phyloP scores from a whole-genome alignment of 176 grass and related monocot species.

The Raddia distichophylla region DNA sequence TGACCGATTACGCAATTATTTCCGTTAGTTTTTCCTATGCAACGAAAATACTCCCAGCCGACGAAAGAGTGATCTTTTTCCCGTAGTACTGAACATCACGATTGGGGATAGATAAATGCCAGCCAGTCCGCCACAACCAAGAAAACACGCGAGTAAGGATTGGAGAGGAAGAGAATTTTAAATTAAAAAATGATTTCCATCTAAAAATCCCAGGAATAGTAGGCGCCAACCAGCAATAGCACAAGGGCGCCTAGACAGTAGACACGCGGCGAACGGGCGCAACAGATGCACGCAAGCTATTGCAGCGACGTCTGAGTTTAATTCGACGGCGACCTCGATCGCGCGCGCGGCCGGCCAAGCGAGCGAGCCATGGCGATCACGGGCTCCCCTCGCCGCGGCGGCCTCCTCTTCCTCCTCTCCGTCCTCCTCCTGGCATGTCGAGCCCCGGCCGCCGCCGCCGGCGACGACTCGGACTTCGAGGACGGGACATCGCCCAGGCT shows the following conservation, averaged over 20 bases:
- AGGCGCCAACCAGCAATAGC: background rate
- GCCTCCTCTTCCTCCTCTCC: slow-evolving; percentile 28
- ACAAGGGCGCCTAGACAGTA: background rate
- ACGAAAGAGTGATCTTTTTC: too few species aligned
- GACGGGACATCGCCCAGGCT: slow-evolving; percentile 60
- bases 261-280: background rate
- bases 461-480: slow-evolving; percentile 40
- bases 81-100: too few species aligned
- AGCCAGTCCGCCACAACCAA: too few species aligned
- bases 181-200: too few species aligned
- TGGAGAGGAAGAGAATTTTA: too few species aligned
- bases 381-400: slow-evolving; percentile 28
- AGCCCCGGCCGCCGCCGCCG: slow-evolving; percentile 18
- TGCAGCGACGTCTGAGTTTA: background rate
- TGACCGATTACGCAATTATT: too few species aligned
- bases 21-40: too few species aligned
- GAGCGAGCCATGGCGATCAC: slow-evolving; percentile 41
- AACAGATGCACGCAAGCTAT: background rate
- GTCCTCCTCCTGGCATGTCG: slow-evolving; percentile 37
- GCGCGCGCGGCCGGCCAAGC: background rate
- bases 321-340: background rate
- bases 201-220: slow-evolving; percentile 17
- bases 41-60: too few species aligned
- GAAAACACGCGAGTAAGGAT: too few species aligned
- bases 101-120: too few species aligned